Percentiles rank a stretch among this genome's conserved stretches.
Conservation (phyloP, 2,329 filamentous ascomycete genomes). For the Colletotrichum theobromicola region DNA sequence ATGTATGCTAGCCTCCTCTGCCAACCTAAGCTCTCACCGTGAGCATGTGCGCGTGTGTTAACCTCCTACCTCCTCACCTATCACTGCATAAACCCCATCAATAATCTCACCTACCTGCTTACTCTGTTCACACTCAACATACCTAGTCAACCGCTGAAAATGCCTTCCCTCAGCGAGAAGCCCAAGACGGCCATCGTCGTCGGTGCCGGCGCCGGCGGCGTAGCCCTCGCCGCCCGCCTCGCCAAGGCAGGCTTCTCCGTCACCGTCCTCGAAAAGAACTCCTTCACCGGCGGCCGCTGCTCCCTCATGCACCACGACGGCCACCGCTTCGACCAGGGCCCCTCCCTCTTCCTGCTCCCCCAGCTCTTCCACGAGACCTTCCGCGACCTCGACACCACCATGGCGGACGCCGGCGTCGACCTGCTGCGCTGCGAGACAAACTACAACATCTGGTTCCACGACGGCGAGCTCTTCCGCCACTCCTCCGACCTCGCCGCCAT, state of each 20-base stretch:
- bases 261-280: conserved; percentile 81
- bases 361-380: conserved; percentile 74
- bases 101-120: neutral
- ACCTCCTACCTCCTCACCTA: neutral
- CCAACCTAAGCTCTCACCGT: neutral
- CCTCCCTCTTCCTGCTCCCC: conserved; percentile 75
- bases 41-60: neutral
- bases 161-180: conserved; percentile 29
- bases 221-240: conserved; percentile 74
- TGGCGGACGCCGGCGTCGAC: conserved; percentile 69
- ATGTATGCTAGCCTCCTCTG: neutral
- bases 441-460: conserved; percentile 76
- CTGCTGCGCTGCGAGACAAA: conserved; percentile 77
- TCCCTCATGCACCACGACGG: conserved; percentile 66
- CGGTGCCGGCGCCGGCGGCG: conserved; percentile 70
- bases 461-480: conserved; percentile 67
- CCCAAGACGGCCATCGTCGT: conserved; percentile 32
- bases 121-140: neutral
- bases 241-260: conserved; percentile 73
- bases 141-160: neutral
- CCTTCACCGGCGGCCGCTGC: conserved; percentile 74
- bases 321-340: conserved; percentile 78
- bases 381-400: conserved; percentile 68
- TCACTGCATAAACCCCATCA: neutral
- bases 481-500: conserved; percentile 73